phyloP scores from a whole-genome alignment of 805 yeast species.

The Ascoidea rubescens region DNA sequence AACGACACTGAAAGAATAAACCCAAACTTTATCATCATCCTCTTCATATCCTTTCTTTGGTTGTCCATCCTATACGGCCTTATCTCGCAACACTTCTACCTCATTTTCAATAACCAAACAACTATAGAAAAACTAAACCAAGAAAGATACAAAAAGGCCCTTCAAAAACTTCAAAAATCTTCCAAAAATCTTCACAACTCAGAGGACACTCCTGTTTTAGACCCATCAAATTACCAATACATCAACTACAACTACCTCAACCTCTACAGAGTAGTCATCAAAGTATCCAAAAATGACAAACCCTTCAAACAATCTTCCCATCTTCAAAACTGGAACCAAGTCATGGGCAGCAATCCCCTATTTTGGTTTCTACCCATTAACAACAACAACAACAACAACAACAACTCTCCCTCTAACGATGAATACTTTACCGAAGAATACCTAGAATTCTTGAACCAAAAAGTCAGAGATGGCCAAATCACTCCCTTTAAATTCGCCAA shows the following conservation, averaged over 20 bases:
- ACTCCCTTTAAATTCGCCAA: conserved; percentile 1
- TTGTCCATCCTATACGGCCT: conserved; percentile 2
- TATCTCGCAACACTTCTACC: conserved; percentile 5
- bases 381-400: background rate
- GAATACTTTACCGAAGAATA: conserved; percentile 7
- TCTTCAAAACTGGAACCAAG: conserved; percentile 3
- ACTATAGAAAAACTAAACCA: conserved; percentile 5
- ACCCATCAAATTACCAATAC: background rate
- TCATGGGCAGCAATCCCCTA: conserved; percentile 1
- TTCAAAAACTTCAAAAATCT: background rate
- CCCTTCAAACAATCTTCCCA: conserved; percentile 7
- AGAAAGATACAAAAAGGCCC: background rate
- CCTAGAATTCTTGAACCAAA: conserved; percentile 3
- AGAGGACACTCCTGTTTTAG: background rate
- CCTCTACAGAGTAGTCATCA: conserved; percentile 2
- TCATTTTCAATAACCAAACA: conserved; percentile 5
- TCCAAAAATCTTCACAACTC: background rate
- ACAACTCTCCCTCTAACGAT: background rate
- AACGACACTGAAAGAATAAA: conserved; percentile 1
- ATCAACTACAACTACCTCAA: conserved; percentile 4
- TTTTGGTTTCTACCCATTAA: conserved; percentile 7
- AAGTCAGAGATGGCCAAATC: conserved; percentile 3
- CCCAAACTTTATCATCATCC: conserved; percentile 5
- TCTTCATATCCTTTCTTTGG: conserved; percentile 5
- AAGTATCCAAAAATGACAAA: background rate